phyloP scores from a whole-genome alignment of 2,329 filamentous ascomycete species.

The Scopulariopsis brevicaulis region DNA sequence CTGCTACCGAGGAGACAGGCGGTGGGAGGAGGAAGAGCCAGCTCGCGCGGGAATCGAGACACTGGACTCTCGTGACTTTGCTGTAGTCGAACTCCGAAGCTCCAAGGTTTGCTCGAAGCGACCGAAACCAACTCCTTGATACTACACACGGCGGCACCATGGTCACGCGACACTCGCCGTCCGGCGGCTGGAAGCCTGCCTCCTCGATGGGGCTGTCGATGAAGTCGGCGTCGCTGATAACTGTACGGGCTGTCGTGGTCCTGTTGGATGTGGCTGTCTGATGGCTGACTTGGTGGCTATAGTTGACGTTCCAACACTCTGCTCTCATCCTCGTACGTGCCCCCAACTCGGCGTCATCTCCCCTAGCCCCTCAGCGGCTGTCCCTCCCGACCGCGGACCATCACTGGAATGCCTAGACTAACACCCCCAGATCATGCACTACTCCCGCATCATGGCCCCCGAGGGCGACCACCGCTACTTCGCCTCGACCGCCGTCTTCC shows the following conservation, averaged over 20 bases:
- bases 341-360: no score
- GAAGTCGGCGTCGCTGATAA: constrained; percentile 58
- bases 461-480: constrained; percentile 78
- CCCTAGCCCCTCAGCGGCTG: background rate
- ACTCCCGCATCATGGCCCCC: constrained; percentile 87
- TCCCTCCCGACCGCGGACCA: background rate
- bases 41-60: no score
- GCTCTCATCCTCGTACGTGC: constrained; percentile 53
- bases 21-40: no score
- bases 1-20: no score
- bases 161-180: constrained; percentile 9
- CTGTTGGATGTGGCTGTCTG: constrained; percentile 6
- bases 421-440: constrained; percentile 66
- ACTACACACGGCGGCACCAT: background rate
- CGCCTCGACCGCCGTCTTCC: constrained; percentile 84
- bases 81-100: background rate
- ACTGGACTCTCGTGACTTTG: no score
- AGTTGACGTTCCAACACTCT: constrained; percentile 69
- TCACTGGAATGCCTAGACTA: background rate
- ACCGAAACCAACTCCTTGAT: background rate
- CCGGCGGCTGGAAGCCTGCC: constrained; percentile 6
- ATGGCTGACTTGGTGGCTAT: constrained; percentile 2
- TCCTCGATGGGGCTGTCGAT: constrained; percentile 44
- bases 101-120: background rate
- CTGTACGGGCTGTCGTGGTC: constrained; percentile 18